Percentiles rank a stretch among this genome's conserved stretches.
These are phyloP conservation scores for Podosphaera xanthii DNA, from an alignment of 2,329 filamentous ascomycete genomes.

Conservation along the genomic window DNA sequence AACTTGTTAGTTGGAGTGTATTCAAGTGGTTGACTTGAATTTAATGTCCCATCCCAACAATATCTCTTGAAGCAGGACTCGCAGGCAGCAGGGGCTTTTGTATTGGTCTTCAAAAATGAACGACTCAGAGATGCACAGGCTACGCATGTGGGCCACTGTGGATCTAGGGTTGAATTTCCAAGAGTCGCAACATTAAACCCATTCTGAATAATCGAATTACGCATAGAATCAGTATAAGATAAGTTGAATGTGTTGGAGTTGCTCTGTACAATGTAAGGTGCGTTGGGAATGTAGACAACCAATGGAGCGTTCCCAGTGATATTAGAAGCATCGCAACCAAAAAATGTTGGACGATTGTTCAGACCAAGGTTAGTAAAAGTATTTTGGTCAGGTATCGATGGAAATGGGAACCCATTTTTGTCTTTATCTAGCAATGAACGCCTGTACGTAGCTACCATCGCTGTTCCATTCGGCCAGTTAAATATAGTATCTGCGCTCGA, in stretches of 20 bases:
- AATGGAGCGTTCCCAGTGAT: conserved; percentile 36
- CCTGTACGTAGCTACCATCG: conserved; percentile 50
- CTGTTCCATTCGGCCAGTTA: conserved; percentile 57
- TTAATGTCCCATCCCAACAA: conserved; percentile 61
- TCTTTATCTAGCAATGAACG: conserved; percentile 34
- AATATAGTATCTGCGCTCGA: conserved; percentile 47
- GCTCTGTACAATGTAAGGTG: conserved; percentile 51
- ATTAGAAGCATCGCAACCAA: conserved; percentile 51
- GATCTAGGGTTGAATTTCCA: conserved; percentile 50
- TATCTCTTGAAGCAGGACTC: conserved; percentile 54
- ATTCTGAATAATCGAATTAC: conserved; percentile 66
- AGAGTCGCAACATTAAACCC: conserved; percentile 67
- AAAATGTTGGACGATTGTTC: conserved; percentile 56
- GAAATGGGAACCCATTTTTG: conserved; percentile 47
- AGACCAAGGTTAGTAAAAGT: conserved; percentile 59
- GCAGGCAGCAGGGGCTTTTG: conserved; percentile 48
- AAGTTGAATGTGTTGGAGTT: conserved; percentile 63
- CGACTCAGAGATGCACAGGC: conserved; percentile 69
- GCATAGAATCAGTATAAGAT: conserved; percentile 37
- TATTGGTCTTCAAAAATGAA: conserved; percentile 48
- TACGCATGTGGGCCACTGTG: conserved; percentile 60
- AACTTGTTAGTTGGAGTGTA: too few species aligned
- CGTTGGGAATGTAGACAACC: conserved; percentile 72
- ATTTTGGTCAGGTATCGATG: conserved; percentile 46
- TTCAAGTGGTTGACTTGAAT: conserved; percentile 5